phyloP scores from a whole-genome alignment of 805 yeast species.

The Candida fluviatilis region DNA sequence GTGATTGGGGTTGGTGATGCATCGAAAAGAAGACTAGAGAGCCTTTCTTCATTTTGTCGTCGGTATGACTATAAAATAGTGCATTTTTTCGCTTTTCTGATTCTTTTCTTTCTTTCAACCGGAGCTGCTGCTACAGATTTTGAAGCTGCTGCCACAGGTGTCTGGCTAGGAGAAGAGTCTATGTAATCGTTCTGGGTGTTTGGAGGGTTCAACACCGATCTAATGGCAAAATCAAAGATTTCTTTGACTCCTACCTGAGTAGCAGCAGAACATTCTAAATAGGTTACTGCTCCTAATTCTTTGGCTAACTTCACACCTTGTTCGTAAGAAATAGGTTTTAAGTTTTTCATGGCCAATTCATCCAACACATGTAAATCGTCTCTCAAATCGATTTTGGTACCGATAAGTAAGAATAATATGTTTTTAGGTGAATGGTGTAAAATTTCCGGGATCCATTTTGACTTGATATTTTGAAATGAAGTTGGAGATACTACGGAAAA shows the following conservation, averaged over 20 bases:
- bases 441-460: constrained; percentile 78
- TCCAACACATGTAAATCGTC: constrained; percentile 75
- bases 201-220: constrained; percentile 58
- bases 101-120: constrained; percentile 20
- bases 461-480: constrained; percentile 74
- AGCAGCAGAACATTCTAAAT: constrained; percentile 87
- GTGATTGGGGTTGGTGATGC: too few relatives aligned
- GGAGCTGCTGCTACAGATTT: not conserved
- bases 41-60: too few relatives aligned
- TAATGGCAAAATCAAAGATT: constrained; percentile 79
- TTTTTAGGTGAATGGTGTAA: constrained; percentile 76
- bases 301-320: constrained; percentile 68
- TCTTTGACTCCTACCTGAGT: constrained; percentile 83
- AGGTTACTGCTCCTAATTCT: constrained; percentile 67
- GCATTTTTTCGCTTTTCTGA: constrained; percentile 36
- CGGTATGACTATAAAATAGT: constrained; percentile 28
- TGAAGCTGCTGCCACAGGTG: not conserved
- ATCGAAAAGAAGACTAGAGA: too few relatives aligned
- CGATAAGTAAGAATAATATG: constrained; percentile 67
- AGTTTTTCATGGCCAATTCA: constrained; percentile 58
- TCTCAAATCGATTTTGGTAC: constrained; percentile 85
- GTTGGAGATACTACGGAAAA: constrained; percentile 80
- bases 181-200: constrained; percentile 8
- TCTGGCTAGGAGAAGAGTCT: not conserved
- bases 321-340: constrained; percentile 54